phyloP scores from a whole-genome alignment of 1,139 yeast species.

The Scheffersomyces segobiensis region DNA sequence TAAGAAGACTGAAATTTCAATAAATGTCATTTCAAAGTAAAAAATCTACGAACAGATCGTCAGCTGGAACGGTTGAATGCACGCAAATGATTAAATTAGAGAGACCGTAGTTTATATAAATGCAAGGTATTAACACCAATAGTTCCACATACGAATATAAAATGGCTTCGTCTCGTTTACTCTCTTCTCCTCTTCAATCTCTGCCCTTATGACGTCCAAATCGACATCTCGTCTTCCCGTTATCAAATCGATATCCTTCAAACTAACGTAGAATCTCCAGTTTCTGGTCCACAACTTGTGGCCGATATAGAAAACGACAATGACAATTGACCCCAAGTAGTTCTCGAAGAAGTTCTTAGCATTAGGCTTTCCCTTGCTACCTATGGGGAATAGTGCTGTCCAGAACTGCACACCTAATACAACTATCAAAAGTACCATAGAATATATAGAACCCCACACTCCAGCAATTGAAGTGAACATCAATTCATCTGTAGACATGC shows the following conservation, averaged over 20 bases:
- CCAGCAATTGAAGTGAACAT: conserved; percentile 31
- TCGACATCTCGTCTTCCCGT: conserved; percentile 35
- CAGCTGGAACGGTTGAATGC: background rate
- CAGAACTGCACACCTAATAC: conserved; percentile 39
- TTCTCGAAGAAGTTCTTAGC: conserved; percentile 38
- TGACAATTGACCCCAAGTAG: conserved; percentile 37
- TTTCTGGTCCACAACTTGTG: conserved; percentile 35
- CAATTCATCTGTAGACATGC: conserved; percentile 29
- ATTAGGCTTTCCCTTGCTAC: conserved; percentile 23
- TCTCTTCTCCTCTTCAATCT: conserved; percentile 20
- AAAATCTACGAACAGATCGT: background rate
- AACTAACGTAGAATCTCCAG: conserved; percentile 30
- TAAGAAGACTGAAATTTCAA: background rate
- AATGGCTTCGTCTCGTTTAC: conserved; percentile 12
- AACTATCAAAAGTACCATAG: conserved; percentile 29
- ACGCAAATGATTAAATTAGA: conserved; percentile 2
- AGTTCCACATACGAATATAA: conserved; percentile 16
- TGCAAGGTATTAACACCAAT: conserved; percentile 13
- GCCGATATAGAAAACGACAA: conserved; percentile 31
- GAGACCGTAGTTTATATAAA: background rate
- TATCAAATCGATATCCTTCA: conserved; percentile 33
- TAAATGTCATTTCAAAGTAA: background rate
- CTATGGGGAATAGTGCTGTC: conserved; percentile 39
- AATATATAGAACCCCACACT: conserved; percentile 34
- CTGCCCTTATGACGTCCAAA: conserved; percentile 24